A percentile compares a stretch with the other conserved stretches of the same genome.
Conservation (phyloP, 2,329 filamentous ascomycete genomes). For the Xylogone sp. region DNA sequence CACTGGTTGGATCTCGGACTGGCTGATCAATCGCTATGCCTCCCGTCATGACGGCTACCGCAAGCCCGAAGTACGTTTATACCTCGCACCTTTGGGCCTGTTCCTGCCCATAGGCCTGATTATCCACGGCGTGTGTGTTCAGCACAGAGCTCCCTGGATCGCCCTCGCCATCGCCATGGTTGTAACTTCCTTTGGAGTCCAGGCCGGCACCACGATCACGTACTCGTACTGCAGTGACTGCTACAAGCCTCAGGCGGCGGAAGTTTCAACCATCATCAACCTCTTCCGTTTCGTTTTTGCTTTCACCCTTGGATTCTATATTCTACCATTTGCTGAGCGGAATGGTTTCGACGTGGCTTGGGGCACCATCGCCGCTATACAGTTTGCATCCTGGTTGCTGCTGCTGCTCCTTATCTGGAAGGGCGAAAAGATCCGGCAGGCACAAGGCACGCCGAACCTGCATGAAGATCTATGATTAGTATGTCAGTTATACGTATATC, state of each 20-base stretch:
- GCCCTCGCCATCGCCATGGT: slow-evolving; percentile 13
- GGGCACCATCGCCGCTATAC: neutral
- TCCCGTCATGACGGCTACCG: neutral
- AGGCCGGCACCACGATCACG: slow-evolving; percentile 14
- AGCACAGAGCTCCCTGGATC: slow-evolving; percentile 14
- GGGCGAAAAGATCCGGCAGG: neutral
- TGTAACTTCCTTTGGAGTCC: slow-evolving; percentile 10
- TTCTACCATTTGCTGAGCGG: neutral
- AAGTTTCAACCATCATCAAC: slow-evolving; percentile 6
- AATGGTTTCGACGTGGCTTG: neutral
- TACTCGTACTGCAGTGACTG: slow-evolving; percentile 17
- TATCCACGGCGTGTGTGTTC: slow-evolving; percentile 18
- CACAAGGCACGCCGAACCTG: neutral
- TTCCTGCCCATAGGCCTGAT: slow-evolving; percentile 15
- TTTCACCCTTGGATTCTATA: neutral
- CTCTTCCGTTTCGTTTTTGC: neutral
- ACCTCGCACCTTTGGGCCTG: neutral
- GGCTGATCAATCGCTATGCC: neutral
- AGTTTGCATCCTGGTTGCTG: neutral
- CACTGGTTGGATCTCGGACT: neutral
- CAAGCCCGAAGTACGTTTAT: neutral
- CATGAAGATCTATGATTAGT: neutral
- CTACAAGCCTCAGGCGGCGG: slow-evolving; percentile 17
- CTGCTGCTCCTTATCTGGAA: neutral
- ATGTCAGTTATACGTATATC: neutral